These are phyloP conservation scores for Lentinula boryana DNA, from an alignment of 768 basidiomycete genomes.

Conservation along the genomic window DNA sequence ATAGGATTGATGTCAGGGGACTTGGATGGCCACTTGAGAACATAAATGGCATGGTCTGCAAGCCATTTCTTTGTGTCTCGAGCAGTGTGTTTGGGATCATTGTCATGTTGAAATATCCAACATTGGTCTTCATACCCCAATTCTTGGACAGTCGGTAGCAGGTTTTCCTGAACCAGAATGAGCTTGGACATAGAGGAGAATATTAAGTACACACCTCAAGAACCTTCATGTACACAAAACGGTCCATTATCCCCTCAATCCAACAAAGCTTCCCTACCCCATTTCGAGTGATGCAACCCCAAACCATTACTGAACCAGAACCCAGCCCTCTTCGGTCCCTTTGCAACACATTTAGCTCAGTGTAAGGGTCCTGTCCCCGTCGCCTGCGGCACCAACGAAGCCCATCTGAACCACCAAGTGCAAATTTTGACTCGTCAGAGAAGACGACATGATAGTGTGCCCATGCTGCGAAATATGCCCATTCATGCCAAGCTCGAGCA, in stretches of 20 bases:
- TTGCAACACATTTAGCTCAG: neutral
- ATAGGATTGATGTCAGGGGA: constrained; percentile 23
- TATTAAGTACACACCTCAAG: too few relatives aligned
- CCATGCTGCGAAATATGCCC: neutral
- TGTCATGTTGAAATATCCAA: too few relatives aligned
- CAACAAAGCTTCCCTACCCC: neutral
- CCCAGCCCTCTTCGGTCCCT: neutral
- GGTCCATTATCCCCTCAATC: neutral
- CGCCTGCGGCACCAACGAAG: neutral
- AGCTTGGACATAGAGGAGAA: too few relatives aligned
- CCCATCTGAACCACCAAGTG: neutral
- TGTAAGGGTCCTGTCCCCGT: neutral
- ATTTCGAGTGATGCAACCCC: too few relatives aligned
- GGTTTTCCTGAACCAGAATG: too few relatives aligned
- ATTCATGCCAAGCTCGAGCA: neutral
- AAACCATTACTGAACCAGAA: neutral
- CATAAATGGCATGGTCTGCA: constrained; percentile 7
- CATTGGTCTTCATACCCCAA: too few relatives aligned
- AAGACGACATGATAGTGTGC: neutral
- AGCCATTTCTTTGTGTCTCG: constrained; percentile 11
- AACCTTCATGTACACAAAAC: neutral
- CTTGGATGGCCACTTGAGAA: constrained; percentile 17
- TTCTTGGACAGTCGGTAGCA: too few relatives aligned
- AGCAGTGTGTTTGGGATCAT: too few relatives aligned
- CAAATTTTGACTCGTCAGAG: neutral